Evolutionary conservation across 2,329 filamentous ascomycete species (phyloP).

Genomic region (Paraphoma sp.): DNA sequence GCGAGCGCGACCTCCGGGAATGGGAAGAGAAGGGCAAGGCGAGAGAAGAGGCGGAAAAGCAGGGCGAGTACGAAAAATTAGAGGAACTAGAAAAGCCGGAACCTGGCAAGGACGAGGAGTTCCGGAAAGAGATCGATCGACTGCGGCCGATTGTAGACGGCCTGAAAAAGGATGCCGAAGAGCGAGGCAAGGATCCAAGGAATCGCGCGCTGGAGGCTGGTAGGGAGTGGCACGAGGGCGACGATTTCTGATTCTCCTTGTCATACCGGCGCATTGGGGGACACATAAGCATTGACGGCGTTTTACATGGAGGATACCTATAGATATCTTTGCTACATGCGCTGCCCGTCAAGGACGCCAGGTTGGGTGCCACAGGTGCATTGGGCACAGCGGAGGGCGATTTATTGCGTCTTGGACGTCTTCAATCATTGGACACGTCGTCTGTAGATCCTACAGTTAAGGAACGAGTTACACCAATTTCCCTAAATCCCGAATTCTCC

Average conservation of each 20-base stretch:
- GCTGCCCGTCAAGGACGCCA: too few species aligned
- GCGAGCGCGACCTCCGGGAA: slow-evolving; percentile 49
- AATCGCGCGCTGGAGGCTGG: slow-evolving; percentile 61
- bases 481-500: too few species aligned
- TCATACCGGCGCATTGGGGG: neutral
- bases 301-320: neutral
- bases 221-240: slow-evolving; percentile 61
- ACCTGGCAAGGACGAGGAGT: slow-evolving; percentile 51
- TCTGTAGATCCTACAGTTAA: too few species aligned
- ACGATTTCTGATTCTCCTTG: slow-evolving; percentile 54
- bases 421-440: too few species aligned
- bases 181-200: slow-evolving; percentile 59
- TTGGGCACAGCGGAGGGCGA: too few species aligned
- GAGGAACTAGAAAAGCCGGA: slow-evolving; percentile 46
- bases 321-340: neutral
- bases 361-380: too few species aligned
- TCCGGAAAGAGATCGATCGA: slow-evolving; percentile 53
- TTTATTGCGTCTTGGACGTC: too few species aligned
- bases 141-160: slow-evolving; percentile 52
- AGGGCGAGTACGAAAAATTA: slow-evolving; percentile 36
- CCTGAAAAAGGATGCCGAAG: slow-evolving; percentile 53
- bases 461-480: too few species aligned
- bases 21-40: slow-evolving; percentile 50
- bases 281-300: neutral
- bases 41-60: slow-evolving; percentile 40